Base-by-base conservation (phyloP, 257 asterid species). In the Striga asiatica region DNA sequence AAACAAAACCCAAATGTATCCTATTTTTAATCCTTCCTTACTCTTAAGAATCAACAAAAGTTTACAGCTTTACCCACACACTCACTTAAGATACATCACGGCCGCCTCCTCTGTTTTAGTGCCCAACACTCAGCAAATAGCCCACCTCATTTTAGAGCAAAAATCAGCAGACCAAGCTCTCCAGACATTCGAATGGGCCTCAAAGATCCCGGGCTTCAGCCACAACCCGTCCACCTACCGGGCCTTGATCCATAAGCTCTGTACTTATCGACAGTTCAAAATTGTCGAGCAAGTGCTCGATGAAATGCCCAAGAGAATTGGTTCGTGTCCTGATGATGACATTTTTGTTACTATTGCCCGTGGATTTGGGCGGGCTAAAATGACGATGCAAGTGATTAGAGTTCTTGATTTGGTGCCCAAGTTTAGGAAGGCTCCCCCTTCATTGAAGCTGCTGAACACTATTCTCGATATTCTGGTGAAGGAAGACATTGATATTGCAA, bases 121-220 rank as follows among this genome's bases (percentile, higher is more conserved):
- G 54, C 97, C 97, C 6, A 76, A 71, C 11, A 73, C 77, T 62
- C 65, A 81, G 51, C 91, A 84, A 72, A 80, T 88, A 55, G 46
- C 77, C 63, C 71, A 61, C 45, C 93, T 92, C 66, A 74, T 84
- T 55, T 64, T 84, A 21, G 97, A 84, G 46, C 94, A 92, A 60
- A 84, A 79, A 68, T 71, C 95, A 38, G 82, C 80, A 20, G 38
- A 48, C 18, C 72, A 77, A 79, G 93, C 88, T 35, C 79, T 84
- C 72, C 73, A 81, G 68, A 84, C 99, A 67, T 92, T 88, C 82
- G 78, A 79, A 73, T 88, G 97, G 95, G 97, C 97, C 34, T 74
- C 95, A n/a, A 60, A 64, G 20, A 64, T 88, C 54, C 78, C 79
- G 41, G 61, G 51, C 39, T 92, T 88, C 72, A 75, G 76, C 23